phyloP scores from a whole-genome alignment of 2,329 filamentous ascomycete genomes.

The Ceratocystis papillata region DNA sequence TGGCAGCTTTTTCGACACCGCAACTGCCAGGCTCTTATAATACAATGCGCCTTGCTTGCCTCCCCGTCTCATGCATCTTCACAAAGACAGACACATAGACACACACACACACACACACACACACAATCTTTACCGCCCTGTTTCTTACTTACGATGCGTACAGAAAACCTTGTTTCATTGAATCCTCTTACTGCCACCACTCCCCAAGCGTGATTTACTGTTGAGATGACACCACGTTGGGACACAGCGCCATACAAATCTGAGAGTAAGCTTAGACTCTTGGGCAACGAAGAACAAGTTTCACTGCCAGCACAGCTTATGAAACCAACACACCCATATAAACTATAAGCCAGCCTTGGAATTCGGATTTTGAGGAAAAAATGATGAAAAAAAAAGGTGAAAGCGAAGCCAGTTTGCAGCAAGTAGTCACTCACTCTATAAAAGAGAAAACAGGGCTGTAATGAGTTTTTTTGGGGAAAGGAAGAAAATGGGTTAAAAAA shows the following conservation, averaged over 20 bases:
- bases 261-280: background rate
- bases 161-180: background rate
- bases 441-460: constrained; percentile 10
- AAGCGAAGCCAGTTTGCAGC: background rate
- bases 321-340: background rate
- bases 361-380: background rate
- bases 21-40: too few relatives aligned
- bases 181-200: background rate
- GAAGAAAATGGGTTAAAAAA: background rate
- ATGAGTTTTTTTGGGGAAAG: background rate
- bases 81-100: background rate
- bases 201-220: background rate
- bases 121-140: background rate
- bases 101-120: background rate
- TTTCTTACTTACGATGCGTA: background rate
- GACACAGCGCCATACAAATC: background rate
- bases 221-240: constrained; percentile 1
- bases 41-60: too few relatives aligned
- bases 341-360: background rate
- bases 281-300: background rate
- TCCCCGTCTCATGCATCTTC: background rate
- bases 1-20: too few relatives aligned
- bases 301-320: too few relatives aligned
- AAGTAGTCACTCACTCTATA: background rate
- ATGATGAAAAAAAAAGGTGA: background rate